phyloP scores from a whole-genome alignment of 495 filamentous ascomycete species.

The Pyronema omphalodes region DNA sequence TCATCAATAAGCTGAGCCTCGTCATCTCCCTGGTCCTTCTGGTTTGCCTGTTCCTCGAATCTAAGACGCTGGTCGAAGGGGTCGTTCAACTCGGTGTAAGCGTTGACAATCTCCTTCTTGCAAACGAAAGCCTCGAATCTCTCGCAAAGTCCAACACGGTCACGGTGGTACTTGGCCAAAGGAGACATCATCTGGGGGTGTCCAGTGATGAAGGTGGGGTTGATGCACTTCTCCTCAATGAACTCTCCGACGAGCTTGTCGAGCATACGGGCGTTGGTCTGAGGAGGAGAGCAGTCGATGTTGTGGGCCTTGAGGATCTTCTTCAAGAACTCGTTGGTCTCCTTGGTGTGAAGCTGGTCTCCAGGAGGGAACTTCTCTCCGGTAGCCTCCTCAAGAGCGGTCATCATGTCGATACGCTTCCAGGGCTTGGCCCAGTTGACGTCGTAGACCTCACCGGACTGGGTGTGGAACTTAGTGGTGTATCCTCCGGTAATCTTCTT shows the following conservation, averaged over 20 bases:
- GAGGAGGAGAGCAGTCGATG: slow-evolving; percentile 73
- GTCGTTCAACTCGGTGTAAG: slow-evolving; percentile 97
- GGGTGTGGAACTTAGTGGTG: slow-evolving; percentile 63
- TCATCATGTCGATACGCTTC: slow-evolving; percentile 92
- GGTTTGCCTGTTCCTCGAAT: slow-evolving; percentile 88
- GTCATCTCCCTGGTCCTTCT: slow-evolving; percentile 93
- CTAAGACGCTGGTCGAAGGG: slow-evolving; percentile 84
- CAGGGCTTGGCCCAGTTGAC: slow-evolving; percentile 95
- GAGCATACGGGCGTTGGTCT: slow-evolving; percentile 92
- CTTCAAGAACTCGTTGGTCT: slow-evolving; percentile 75
- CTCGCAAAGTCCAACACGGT: slow-evolving; percentile 69
- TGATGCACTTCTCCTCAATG: slow-evolving; percentile 83
- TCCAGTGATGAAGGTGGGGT: slow-evolving; percentile 86
- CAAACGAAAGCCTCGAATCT: slow-evolving; percentile 94
- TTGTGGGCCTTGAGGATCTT: slow-evolving; percentile 68
- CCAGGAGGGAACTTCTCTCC: slow-evolving; percentile 86
- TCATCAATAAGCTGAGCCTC: slow-evolving; percentile 93
- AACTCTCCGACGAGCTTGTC: slow-evolving; percentile 93
- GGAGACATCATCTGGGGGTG: slow-evolving; percentile 98
- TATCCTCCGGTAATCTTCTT: slow-evolving; percentile 75
- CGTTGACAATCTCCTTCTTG: slow-evolving; percentile 93
- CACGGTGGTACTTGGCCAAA: slow-evolving; percentile 83
- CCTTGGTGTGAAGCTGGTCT: slow-evolving; percentile 72
- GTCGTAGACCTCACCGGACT: slow-evolving; percentile 62
- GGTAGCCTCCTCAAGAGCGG: slow-evolving; percentile 69